A percentile compares a stretch with the other conserved stretches of the same genome.
Conservation (phyloP, 2,329 filamentous ascomycete genomes). For the Xylaria arbuscula region DNA sequence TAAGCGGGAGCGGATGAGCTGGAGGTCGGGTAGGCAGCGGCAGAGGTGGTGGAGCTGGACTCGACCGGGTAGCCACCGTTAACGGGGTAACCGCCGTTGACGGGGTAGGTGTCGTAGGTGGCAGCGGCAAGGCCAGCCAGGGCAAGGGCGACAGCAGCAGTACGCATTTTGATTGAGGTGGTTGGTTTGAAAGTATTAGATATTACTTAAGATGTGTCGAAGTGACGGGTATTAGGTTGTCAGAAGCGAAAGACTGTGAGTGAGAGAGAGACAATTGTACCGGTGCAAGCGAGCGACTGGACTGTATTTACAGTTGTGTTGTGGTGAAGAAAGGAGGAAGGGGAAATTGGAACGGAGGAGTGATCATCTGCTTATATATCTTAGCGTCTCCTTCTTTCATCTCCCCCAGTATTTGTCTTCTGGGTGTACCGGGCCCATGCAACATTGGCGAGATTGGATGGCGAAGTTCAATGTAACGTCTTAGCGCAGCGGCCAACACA, state of each 20-base stretch:
- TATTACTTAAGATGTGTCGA: slow-evolving; percentile 42
- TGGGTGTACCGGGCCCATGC: slow-evolving; percentile 30
- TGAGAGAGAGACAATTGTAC: slow-evolving; percentile 39
- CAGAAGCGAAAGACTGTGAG: slow-evolving; percentile 38
- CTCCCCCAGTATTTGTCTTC: slow-evolving; percentile 26
- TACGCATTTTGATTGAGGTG: slow-evolving; percentile 40
- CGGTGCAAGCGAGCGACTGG: slow-evolving; percentile 39
- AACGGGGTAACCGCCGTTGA: slow-evolving; percentile 32
- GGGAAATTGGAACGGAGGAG: slow-evolving; percentile 17
- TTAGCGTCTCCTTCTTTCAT: slow-evolving; percentile 37
- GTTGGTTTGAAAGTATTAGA: slow-evolving; percentile 39
- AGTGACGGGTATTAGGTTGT: slow-evolving; percentile 36
- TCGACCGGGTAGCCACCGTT: slow-evolving; percentile 30
- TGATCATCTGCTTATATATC: slow-evolving; percentile 40
- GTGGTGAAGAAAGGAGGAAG: slow-evolving; percentile 29
- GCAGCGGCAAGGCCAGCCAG: slow-evolving; percentile 38
- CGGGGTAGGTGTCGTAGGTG: slow-evolving; percentile 37
- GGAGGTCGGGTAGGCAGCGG: slow-evolving; percentile 11
- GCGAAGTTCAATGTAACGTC: slow-evolving; percentile 32
- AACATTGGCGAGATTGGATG: slow-evolving; percentile 39
- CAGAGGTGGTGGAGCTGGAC: slow-evolving; percentile 23
- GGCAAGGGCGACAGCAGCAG: slow-evolving; percentile 36
- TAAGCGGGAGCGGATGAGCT: slow-evolving; percentile 14
- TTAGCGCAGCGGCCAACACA: slow-evolving; percentile 1
- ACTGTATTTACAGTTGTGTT: slow-evolving; percentile 40